Base-by-base conservation (phyloP, 2,329 filamentous ascomycete species). In the Trichoderma oligosporum region DNA sequence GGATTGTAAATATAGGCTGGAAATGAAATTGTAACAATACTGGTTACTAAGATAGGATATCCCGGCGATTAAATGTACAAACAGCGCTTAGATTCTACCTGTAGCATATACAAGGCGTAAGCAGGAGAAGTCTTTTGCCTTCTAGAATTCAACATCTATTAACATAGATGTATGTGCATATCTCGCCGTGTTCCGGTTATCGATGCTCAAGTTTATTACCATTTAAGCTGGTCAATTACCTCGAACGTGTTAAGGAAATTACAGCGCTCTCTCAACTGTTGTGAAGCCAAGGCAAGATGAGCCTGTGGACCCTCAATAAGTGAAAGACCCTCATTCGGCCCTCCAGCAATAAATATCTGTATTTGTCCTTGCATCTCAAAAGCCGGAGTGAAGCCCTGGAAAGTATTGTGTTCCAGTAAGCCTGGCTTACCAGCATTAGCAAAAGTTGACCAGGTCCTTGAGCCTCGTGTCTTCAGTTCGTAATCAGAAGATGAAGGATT, bases 391-490 rank as follows among this genome's bases (percentile, higher is more conserved):
- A 77, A 80, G 0, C 71, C 73, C 24, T 69, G 47, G 48, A 80
- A 70, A 2, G 76, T 78, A n/a, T 71, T 62, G 16, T 66, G 65
- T 2, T 65, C 65, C 3, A 59, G 48, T 12, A 67, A 27, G 0
- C 67, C 66, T 4, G 74, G 75, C 27, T 60, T 62, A 1, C 77
- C 78, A 0, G 63, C 63, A 7, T 61, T 70, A 2, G 74, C 76
- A 64, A 79, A 81, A 1, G 70, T 73, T 12, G 73, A 73, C 78
- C 78, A 82, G 1, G 74, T 75, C 11, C 76, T 67, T 9, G 76
- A 75, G n/a, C 71, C 71, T 1, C 73, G 70, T 7, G 66, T 61
- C 29, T 61, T 63, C 1, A 82, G 66, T 1, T 67, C 66, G 41
- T 73, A 72, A 63, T 82, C 79, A 4, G 64, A 64, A 1, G 63